phyloP scores from a whole-genome alignment of 2,329 filamentous ascomycete species.

The Sporothrix mexicana region DNA sequence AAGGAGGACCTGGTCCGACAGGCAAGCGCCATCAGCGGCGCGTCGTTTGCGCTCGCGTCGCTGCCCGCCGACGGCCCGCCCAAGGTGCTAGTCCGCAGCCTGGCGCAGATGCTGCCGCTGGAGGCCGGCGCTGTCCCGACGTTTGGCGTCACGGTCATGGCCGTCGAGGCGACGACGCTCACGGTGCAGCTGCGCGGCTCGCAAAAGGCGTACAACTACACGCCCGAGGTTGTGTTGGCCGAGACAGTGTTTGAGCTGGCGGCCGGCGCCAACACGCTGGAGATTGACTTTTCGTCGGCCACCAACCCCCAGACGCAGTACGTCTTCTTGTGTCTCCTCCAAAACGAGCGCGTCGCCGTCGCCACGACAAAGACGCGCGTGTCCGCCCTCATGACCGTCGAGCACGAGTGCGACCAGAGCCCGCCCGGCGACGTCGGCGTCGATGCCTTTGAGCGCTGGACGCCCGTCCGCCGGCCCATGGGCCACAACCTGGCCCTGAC shows the following conservation, averaged over 20 bases:
- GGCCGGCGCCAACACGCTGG: constrained; percentile 37
- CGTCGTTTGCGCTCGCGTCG: constrained; percentile 36
- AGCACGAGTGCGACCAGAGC: constrained; percentile 40
- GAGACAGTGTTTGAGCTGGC: constrained; percentile 34
- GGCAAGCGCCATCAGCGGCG: too few relatives aligned
- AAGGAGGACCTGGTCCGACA: constrained; percentile 36
- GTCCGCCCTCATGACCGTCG: constrained; percentile 40
- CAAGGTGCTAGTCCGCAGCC: constrained; percentile 39
- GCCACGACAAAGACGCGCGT: constrained; percentile 38
- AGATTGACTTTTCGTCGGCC: constrained; percentile 34
- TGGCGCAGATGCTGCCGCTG: constrained; percentile 41
- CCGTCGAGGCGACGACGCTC: constrained; percentile 37
- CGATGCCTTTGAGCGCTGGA: constrained; percentile 41
- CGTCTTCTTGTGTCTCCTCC: constrained; percentile 40
- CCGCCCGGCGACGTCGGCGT: constrained; percentile 40
- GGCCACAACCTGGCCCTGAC: constrained; percentile 40
- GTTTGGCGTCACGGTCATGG: constrained; percentile 37
- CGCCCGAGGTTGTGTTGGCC: constrained; percentile 39
- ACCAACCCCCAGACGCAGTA: constrained; percentile 41
- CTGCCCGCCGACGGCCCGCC: constrained; percentile 39
- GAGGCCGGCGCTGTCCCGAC: constrained; percentile 36
- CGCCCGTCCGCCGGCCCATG: constrained; percentile 40
- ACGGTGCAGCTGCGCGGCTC: constrained; percentile 40
- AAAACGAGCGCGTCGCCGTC: constrained; percentile 40
- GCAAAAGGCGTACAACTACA: constrained; percentile 41